phyloP scores from a whole-genome alignment of 441 rosid genomes.

The Syzygium malaccense region DNA sequence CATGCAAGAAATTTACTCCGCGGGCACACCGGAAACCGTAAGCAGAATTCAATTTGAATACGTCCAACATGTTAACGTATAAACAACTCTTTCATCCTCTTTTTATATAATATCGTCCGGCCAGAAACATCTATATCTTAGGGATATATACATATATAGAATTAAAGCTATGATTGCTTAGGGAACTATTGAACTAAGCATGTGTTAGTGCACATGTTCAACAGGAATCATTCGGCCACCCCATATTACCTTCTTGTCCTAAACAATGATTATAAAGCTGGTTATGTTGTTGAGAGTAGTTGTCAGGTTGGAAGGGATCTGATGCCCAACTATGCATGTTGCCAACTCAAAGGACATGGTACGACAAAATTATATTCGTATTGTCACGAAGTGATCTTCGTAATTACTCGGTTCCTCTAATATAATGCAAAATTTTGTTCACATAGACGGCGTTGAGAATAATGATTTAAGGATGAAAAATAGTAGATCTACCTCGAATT shows the following conservation, averaged over 20 bases:
- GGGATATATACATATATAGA: too few species aligned
- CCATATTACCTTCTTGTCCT: neutral
- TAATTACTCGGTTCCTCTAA: neutral
- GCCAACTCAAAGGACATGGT: neutral
- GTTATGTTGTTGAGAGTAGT: neutral
- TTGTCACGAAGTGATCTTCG: neutral
- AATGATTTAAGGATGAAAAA: neutral
- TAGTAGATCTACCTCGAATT: neutral
- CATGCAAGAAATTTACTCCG: neutral
- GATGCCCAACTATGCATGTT: neutral
- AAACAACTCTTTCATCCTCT: neutral
- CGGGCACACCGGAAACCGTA: neutral
- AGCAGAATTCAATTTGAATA: neutral
- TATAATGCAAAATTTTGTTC: neutral
- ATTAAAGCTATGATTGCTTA: neutral
- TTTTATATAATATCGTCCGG: neutral
- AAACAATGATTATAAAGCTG: neutral
- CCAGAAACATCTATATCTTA: neutral
- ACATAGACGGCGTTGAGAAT: too few species aligned
- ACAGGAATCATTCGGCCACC: neutral
- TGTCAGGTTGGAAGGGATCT: conserved; percentile 16
- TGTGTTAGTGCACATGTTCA: neutral
- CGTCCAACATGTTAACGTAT: neutral
- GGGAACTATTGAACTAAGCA: neutral
- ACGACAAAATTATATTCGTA: neutral